Evolutionary conservation across 495 filamentous ascomycete species (phyloP), one percentile per base, ranked within the genome.

Genomic region (Melanomma pulvis-pyrius): DNA sequence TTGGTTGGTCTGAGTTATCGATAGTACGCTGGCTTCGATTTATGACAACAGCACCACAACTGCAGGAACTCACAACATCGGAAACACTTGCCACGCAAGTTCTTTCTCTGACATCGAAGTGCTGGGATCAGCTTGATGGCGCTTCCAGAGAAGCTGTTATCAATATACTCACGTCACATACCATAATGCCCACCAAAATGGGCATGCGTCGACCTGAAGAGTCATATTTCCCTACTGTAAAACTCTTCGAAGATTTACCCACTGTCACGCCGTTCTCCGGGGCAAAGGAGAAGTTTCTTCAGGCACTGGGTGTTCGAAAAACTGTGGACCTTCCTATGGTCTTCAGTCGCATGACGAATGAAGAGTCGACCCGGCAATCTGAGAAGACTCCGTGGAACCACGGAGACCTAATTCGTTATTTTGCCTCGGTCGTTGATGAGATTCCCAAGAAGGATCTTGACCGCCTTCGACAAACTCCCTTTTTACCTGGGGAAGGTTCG

Each of bases 241-340:
- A 91, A 70, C 80, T 98, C 8, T 99, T 99, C 73, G 89, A 96
- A 61, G 96, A 99, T 71, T 81, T 99, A 11, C 93, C 96, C 2
- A 86, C 87, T 13, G 84, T 97, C 11, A 82, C 48, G 11, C 58
- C 84, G n/a, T 84, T 92, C 36, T 82, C 87, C 28, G 82, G 86
- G 15, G 83, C 96, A 1, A 97, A 96, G 72, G 94, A 98, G 30
- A 97, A 94, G 73, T 88, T 97, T 61, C 77, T 99, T 49, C 77
- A 80, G 2, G 85, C 90, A 11, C 79, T 98, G 28, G 93, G 93
- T 0, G 93, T 93, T n/a, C 82, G 86, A 24, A 88, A 88, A 72
- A 98, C 94, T 0, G 86, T 99, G 24, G 94, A 98, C 57, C 82
- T 99, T 13, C 90, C 90, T 49, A 92, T 96, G 22, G 92, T 99